Conservation (phyloP, 169 alveolate species). For the Plasmodium fragile region DNA sequence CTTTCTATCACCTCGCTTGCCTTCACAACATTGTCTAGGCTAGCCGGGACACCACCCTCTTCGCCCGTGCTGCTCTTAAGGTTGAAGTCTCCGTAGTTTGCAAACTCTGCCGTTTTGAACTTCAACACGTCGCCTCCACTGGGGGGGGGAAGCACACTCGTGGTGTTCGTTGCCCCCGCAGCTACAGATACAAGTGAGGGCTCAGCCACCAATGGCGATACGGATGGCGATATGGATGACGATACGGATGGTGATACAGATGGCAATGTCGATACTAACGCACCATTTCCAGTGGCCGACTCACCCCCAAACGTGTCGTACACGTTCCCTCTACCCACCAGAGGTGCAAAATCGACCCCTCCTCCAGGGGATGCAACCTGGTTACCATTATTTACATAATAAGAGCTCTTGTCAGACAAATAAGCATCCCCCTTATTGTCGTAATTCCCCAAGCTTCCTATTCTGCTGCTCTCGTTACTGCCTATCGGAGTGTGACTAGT, state of each 20-base stretch:
- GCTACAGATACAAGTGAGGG: background rate
- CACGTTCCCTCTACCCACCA: background rate
- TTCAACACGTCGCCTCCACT: background rate
- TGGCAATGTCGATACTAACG: background rate
- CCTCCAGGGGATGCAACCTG: background rate
- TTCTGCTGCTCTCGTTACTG: conserved; percentile 16
- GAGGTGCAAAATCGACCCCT: background rate
- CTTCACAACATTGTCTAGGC: background rate
- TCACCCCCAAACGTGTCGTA: background rate
- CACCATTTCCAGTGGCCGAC: background rate
- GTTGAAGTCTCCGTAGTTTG: background rate
- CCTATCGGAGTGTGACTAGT: conserved; percentile 39
- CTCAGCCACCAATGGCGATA: background rate
- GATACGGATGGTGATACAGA: background rate
- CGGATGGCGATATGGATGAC: background rate
- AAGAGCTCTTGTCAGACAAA: background rate
- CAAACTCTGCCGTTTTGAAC: conserved; percentile 11
- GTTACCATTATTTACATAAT: background rate
- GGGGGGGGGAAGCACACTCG: background rate
- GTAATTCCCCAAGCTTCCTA: background rate
- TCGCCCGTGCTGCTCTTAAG: background rate
- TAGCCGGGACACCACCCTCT: background rate
- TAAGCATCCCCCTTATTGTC: conserved; percentile 7
- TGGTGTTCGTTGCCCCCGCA: background rate
- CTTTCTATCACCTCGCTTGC: conserved; percentile 2